Conservation (phyloP, 257 asterid species). For the Ilex asprella region DNA sequence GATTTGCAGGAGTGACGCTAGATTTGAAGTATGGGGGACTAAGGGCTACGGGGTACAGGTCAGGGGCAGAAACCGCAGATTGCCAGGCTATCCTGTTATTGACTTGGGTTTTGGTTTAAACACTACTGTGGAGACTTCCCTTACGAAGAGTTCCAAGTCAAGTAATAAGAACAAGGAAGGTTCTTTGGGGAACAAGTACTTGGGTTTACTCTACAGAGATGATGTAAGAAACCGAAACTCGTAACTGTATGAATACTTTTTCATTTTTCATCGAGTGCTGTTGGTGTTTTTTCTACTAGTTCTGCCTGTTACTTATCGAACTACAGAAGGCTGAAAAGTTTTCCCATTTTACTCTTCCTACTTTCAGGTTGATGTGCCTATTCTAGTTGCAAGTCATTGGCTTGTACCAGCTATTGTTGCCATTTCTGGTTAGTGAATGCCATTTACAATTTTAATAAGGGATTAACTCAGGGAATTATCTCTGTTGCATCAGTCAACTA, state of each 20-base stretch:
- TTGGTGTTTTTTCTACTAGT: background rate
- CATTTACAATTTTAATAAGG: background rate
- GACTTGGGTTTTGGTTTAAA: slow-evolving; percentile 54
- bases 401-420: slow-evolving; percentile 69
- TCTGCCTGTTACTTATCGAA: background rate
- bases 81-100: slow-evolving; percentile 58
- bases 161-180: slow-evolving; percentile 28
- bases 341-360: background rate
- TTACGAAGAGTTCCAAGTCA: slow-evolving; percentile 18
- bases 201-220: slow-evolving; percentile 63
- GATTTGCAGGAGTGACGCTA: slow-evolving; percentile 73
- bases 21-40: slow-evolving; percentile 89
- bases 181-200: slow-evolving; percentile 49
- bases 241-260: background rate
- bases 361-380: slow-evolving; percentile 80
- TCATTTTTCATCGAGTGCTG: background rate
- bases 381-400: slow-evolving; percentile 82
- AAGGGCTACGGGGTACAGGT: slow-evolving; percentile 71
- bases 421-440: slow-evolving; percentile 48
- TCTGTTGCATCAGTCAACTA: background rate
- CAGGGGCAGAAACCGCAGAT: slow-evolving; percentile 66
- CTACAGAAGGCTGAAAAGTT: slow-evolving; percentile 5
- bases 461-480: background rate
- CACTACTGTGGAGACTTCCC: slow-evolving; percentile 36
- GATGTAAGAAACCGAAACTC: slow-evolving; percentile 47